Conservation (phyloP, 1,284 basidiomycete genomes). For the Cutaneotrichosporon dermatis region DNA sequence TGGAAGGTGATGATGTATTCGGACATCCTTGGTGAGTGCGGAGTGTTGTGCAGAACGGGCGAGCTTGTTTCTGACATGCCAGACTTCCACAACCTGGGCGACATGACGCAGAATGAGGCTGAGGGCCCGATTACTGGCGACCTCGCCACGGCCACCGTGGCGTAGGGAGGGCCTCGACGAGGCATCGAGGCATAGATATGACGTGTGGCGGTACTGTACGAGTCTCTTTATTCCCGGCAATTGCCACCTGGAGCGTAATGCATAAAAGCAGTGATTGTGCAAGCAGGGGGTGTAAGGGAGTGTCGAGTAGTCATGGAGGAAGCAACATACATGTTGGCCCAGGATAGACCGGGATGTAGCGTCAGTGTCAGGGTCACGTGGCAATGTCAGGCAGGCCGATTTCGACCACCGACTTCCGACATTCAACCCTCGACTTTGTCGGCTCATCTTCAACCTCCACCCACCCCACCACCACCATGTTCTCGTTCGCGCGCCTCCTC, state of each 20-base stretch:
- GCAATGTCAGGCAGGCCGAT: conserved; percentile 2
- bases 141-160: conserved; percentile 22
- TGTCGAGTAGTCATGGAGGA: neutral
- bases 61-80: neutral
- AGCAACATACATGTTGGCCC: neutral
- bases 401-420: neutral
- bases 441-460: neutral
- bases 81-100: conserved; percentile 55
- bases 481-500: conserved; percentile 10
- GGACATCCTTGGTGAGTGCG: conserved; percentile 76
- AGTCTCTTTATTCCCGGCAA: conserved; percentile 11
- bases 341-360: no score
- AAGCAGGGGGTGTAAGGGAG: neutral
- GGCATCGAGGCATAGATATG: neutral
- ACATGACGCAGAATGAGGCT: conserved; percentile 44
- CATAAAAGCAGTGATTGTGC: neutral
- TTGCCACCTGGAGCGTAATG: conserved; percentile 4
- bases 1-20: conserved; percentile 99
- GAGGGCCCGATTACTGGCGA: conserved; percentile 49
- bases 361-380: neutral
- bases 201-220: neutral
- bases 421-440: neutral
- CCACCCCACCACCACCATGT: conserved; percentile 2
- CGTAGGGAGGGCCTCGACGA: neutral
- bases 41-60: no score